Base-by-base conservation (phyloP, 805 yeast species). In the Peterozyma xylosa region DNA sequence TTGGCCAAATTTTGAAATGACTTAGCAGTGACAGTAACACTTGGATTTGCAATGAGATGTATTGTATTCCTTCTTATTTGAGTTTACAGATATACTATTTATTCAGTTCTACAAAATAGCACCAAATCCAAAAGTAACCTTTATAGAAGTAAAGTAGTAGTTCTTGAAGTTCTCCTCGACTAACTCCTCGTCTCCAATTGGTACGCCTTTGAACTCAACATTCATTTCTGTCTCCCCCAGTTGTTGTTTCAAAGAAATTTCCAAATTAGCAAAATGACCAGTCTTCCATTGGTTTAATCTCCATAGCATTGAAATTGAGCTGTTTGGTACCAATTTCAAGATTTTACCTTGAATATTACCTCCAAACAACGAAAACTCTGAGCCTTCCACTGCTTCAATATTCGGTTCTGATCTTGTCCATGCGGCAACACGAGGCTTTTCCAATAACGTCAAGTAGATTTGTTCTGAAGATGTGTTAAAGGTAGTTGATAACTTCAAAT, bases 91-190 rank as follows among this genome's bases (percentile, higher is more conserved):
- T n/a, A n/a, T n/a, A n/a, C n/a, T n/a, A n/a, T 7, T 7, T 21
- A 21, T 21, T 21, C 7, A 21, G 27, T 14, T 11, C 49, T 67
- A 87, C 53, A 88, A 68, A 11, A 88, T 95, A n/a, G 93, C 86
- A 14, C 98, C 98, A 61, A 86, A 90, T 1, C 99, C 99, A 63
- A 93, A 93, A 0, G 96, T 84, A 37, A 87, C 59, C 67, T 89
- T 93, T 57, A 93, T 91, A 6, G 96, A 78, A 64, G 83, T 82
- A 42, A 93, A 80, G 60, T 93, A 93, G 64, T 89, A 86, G 48
- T 86, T 88, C 55, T 88, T 87, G 58, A 93, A 91, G 63, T 91
- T 93, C 35, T 71, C 76, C 56, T 80, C 78, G 35, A 86, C 96
- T 54, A 83, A 65, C 55, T 95, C 93, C 58, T 93, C 98, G 60